phyloP scores from a whole-genome alignment of 164 flowering plant species.

The Vitis labrusca region DNA sequence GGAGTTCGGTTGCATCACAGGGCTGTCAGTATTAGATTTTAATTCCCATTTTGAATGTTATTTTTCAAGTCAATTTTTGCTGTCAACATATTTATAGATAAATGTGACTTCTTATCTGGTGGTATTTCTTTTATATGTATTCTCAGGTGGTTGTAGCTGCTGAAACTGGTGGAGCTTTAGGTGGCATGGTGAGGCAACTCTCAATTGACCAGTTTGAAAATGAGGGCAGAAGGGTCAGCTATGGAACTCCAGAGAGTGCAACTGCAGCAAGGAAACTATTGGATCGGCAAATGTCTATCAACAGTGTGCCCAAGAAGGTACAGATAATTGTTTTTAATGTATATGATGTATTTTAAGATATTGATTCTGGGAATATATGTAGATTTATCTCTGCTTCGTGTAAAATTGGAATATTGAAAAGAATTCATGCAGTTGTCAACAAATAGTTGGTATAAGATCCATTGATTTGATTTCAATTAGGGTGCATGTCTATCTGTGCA shows the following conservation, averaged over 20 bases:
- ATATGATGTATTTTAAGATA: background rate
- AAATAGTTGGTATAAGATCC: background rate
- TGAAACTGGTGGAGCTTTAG: constrained; percentile 88
- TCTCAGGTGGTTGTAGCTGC: constrained; percentile 90
- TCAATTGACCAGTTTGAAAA: constrained; percentile 93
- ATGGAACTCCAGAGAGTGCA: constrained; percentile 98
- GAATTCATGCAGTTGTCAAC: background rate
- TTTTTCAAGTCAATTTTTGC: background rate
- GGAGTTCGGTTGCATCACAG: constrained; percentile 94
- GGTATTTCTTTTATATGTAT: constrained; percentile 5
- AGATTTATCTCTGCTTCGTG: too few species aligned
- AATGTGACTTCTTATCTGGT: background rate
- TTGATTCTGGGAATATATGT: too few species aligned
- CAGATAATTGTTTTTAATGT: background rate
- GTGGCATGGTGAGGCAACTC: constrained; percentile 84
- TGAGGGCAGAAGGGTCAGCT: constrained; percentile 97
- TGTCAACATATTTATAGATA: background rate
- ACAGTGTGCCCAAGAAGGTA: constrained; percentile 99
- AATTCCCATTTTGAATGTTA: background rate
- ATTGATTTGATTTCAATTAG: background rate
- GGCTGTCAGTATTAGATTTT: constrained; percentile 63
- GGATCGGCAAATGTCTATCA: constrained; percentile 96
- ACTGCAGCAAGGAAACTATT: constrained; percentile 94
- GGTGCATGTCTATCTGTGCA: background rate
- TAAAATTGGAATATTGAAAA: background rate